Evolutionary conservation across 306 rosid genomes (phyloP).

Genomic region (Lathyrus tuberosus): DNA sequence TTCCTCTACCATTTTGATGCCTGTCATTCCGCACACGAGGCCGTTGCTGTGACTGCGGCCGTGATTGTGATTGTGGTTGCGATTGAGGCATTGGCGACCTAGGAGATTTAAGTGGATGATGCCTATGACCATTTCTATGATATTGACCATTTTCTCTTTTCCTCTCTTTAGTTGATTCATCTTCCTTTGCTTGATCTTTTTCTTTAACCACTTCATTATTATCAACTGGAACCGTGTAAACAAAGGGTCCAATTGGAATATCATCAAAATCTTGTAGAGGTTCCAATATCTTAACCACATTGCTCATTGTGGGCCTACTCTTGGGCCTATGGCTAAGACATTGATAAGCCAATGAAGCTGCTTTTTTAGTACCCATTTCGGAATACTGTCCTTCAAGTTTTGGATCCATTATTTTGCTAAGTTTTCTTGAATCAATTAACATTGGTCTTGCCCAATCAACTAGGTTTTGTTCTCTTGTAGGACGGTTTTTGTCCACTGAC

Average conservation of each 20-base stretch:
- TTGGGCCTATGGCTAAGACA: constrained; percentile 84
- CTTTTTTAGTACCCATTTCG: constrained; percentile 65
- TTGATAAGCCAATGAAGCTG: constrained; percentile 81
- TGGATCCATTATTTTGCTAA: constrained; percentile 70
- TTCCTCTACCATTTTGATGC: constrained; percentile 31
- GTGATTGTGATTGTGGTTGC: background rate
- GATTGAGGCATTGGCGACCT: constrained; percentile 47
- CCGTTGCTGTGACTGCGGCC: background rate
- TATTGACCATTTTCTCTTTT: constrained; percentile 41
- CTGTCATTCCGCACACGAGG: constrained; percentile 21
- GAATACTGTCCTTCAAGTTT: constrained; percentile 82
- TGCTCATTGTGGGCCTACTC: constrained; percentile 70
- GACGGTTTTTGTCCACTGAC: constrained; percentile 71
- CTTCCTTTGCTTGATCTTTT: constrained; percentile 39
- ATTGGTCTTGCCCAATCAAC: constrained; percentile 89
- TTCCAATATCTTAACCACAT: constrained; percentile 65
- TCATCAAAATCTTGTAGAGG: constrained; percentile 78
- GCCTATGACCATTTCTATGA: constrained; percentile 36
- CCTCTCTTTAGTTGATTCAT: constrained; percentile 31
- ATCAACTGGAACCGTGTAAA: constrained; percentile 58
- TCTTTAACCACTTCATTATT: constrained; percentile 22
- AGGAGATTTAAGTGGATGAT: constrained; percentile 46
- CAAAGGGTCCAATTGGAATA: constrained; percentile 66
- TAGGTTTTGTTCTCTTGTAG: constrained; percentile 67
- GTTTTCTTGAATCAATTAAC: constrained; percentile 67